Evolutionary conservation across 257 asterid species (phyloP), one percentile per base, ranked within the genome.

Genomic region (Plantago elongata): DNA sequence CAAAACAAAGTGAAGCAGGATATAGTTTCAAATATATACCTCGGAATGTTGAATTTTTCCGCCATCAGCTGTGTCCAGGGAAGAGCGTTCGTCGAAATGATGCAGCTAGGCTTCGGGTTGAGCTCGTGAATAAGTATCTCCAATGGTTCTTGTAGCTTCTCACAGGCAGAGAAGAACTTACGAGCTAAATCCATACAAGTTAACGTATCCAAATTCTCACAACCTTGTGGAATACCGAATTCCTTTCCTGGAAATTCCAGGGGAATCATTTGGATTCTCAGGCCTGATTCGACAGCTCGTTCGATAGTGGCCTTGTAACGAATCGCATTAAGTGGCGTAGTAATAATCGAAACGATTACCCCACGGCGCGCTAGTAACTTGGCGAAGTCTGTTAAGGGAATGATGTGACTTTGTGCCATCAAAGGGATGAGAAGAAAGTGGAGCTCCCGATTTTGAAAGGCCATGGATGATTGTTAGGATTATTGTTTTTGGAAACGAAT

Each of bases 331-430:
- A 48, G 45, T 0, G 84, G 88, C 0, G 86, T 83, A 42, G 82
- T 81, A 66, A 86, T 57, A 5, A 83, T 68, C 11, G 85, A 76
- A 54, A 85, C 81, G 1, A 37, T 18, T 3, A 68, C 62, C 51
- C 81, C 85, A 11, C 55, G 76, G n/a, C 42, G 54, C 9, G 82
- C 85, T 6, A 86, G 77, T 10, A 68, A 9, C 44, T 74, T 77
- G 3, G 87, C 85, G 44, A 83, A 75, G 60, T 86, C 85, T 10
- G 79, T 77, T 57, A 86, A 68, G 15, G 91, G 91, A 16, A 86
- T 81, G 0, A 83, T 79, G 34, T 86, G 91, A 77, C 89, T 77
- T 66, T 79, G 89, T 29, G 89, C 65, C 87, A 86, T 66, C 9
- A 86, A 45, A 0, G 89, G 87, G 43, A 83, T 60, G 12, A 86